Evolutionary conservation across 176 grass and related monocot species (phyloP).

Genomic region (Rhynchospora breviuscula): DNA sequence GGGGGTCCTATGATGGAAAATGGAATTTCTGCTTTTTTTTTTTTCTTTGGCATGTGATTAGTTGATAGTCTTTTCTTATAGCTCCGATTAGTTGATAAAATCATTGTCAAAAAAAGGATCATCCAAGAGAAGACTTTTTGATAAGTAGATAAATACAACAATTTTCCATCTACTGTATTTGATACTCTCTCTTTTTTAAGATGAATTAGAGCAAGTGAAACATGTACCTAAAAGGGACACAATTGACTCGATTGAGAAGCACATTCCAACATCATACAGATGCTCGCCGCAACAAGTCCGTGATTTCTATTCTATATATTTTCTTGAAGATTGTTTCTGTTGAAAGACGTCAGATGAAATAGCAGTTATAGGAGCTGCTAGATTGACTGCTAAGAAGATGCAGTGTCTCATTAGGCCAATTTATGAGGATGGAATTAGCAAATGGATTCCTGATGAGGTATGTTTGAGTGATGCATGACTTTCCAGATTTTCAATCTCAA

Average conservation of each 20-base stretch:
- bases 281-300: background rate
- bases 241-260: background rate
- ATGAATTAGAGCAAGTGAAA: background rate
- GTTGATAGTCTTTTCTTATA: too few relatives aligned
- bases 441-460: slow-evolving; percentile 10
- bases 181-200: background rate
- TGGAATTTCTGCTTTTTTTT: too few relatives aligned
- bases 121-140: too few relatives aligned
- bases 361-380: background rate
- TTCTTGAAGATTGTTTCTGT: background rate
- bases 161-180: too few relatives aligned
- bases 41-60: too few relatives aligned
- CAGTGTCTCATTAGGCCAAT: background rate
- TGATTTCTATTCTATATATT: background rate
- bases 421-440: background rate
- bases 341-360: background rate
- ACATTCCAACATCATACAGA: background rate
- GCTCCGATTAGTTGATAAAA: too few relatives aligned
- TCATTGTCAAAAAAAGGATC: too few relatives aligned
- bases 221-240: background rate
- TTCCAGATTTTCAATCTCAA: too few relatives aligned
- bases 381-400: background rate
- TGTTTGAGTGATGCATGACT: background rate
- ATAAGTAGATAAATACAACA: background rate
- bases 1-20: background rate